These are phyloP conservation scores for Fonsecaea monophora DNA, from an alignment of 2,329 filamentous ascomycete species.

Conservation along the genomic window DNA sequence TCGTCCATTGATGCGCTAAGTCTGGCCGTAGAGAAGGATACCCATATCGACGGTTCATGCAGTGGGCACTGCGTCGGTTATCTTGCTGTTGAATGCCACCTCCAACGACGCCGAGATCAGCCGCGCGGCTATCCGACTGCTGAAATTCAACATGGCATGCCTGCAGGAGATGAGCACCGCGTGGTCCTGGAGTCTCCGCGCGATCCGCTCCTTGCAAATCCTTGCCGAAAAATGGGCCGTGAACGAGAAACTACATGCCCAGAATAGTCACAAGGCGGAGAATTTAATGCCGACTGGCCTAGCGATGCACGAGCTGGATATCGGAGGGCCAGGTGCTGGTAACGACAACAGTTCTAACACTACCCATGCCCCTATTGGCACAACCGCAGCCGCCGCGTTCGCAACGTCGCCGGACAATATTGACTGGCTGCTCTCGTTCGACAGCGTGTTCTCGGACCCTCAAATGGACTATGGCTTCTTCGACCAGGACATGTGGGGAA, in stretches of 20 bases:
- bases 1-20: too few relatives aligned
- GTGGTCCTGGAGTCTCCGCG: constrained; percentile 16
- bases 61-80: constrained; percentile 15
- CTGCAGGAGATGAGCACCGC: constrained; percentile 19
- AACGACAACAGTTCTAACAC: too few relatives aligned
- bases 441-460: too few relatives aligned
- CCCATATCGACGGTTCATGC: constrained; percentile 20
- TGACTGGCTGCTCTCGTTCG: too few relatives aligned
- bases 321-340: too few relatives aligned
- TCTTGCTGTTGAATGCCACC: constrained; percentile 9
- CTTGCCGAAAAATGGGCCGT: constrained; percentile 11
- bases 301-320: too few relatives aligned
- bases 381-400: too few relatives aligned
- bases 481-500: too few relatives aligned
- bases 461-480: too few relatives aligned
- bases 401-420: too few relatives aligned
- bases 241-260: background rate
- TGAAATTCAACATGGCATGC: constrained; percentile 8
- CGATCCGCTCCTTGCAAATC: constrained; percentile 5
- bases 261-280: background rate
- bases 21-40: background rate
- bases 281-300: too few relatives aligned
- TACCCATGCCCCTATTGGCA: too few relatives aligned
- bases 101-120: background rate
- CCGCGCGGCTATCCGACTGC: background rate